Evolutionary conservation across 2,329 filamentous ascomycete genomes (phyloP).

Genomic region (Beauveria australis): DNA sequence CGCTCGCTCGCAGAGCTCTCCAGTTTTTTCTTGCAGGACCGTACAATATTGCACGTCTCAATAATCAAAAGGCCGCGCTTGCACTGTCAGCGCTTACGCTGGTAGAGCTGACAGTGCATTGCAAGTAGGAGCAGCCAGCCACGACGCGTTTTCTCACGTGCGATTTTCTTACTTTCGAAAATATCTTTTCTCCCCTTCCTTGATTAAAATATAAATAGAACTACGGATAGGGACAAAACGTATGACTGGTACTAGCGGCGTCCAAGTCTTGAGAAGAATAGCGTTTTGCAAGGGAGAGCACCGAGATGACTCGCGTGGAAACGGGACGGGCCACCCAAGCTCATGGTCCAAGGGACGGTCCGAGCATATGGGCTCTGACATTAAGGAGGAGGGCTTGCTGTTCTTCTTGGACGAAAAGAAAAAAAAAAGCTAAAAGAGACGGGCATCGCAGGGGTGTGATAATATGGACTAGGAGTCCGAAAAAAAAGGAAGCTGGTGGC

Average conservation of each 20-base stretch:
- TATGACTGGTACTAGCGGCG: neutral
- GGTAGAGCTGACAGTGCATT: neutral
- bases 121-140: neutral
- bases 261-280: neutral
- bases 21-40: neutral
- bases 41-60: neutral
- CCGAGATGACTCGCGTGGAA: slow-evolving; percentile 6
- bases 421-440: neutral
- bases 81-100: neutral
- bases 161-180: too few species aligned
- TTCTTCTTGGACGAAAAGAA: too few species aligned
- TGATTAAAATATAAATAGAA: neutral
- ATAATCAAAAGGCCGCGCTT: neutral
- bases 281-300: neutral
- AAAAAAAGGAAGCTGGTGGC: slow-evolving; percentile 3
- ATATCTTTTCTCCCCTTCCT: too few species aligned
- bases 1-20: neutral
- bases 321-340: slow-evolving; percentile 7
- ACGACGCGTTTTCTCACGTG: neutral
- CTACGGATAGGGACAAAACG: neutral
- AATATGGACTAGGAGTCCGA: neutral
- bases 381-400: neutral
- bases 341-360: slow-evolving; percentile 9
- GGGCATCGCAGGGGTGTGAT: neutral
- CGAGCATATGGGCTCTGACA: slow-evolving; percentile 8